A percentile compares a stretch with the other conserved stretches of the same genome.
Evolutionary conservation across 75 land plant genomes (phyloP).

Genomic region (Picea sitchensis): DNA sequence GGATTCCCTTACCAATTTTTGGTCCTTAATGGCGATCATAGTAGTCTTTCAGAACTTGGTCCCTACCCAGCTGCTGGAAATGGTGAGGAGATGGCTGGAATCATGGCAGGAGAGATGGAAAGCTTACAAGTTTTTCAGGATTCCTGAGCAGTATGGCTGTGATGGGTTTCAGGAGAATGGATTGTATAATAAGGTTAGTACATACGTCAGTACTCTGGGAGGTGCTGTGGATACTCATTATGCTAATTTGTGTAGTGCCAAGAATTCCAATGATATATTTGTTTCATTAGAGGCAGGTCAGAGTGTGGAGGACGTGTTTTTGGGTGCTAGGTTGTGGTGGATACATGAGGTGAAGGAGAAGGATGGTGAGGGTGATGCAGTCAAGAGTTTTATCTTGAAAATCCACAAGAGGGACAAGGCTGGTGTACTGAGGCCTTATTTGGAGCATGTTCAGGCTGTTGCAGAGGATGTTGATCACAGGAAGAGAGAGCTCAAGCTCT

Average conservation of each 20-base stretch:
- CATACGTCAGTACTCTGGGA: conserved; percentile 43
- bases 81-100: not conserved
- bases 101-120: conserved; percentile 21
- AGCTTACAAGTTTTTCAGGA: conserved; percentile 26
- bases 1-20: not conserved
- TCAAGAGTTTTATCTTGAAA: conserved; percentile 32
- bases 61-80: not conserved
- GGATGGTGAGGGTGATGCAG: conserved; percentile 12
- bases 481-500: conserved; percentile 35
- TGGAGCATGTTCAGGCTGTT: conserved; percentile 56
- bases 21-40: conserved; percentile 8
- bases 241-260: conserved; percentile 29
- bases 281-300: conserved; percentile 38
- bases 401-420: conserved; percentile 45
- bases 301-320: conserved; percentile 47
- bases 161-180: conserved; percentile 39
- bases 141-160: conserved; percentile 36
- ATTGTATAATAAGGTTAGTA: conserved; percentile 33
- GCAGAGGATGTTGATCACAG: conserved; percentile 49
- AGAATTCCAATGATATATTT: conserved; percentile 33
- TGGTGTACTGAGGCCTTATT: conserved; percentile 62
- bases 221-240: conserved; percentile 45
- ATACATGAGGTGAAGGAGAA: conserved; percentile 15
- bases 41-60: not conserved
- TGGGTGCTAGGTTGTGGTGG: conserved; percentile 75